A percentile compares a stretch with the other conserved stretches of the same genome.
Conservation (phyloP, 257 asterid species). For the Nicotiana paniculata region DNA sequence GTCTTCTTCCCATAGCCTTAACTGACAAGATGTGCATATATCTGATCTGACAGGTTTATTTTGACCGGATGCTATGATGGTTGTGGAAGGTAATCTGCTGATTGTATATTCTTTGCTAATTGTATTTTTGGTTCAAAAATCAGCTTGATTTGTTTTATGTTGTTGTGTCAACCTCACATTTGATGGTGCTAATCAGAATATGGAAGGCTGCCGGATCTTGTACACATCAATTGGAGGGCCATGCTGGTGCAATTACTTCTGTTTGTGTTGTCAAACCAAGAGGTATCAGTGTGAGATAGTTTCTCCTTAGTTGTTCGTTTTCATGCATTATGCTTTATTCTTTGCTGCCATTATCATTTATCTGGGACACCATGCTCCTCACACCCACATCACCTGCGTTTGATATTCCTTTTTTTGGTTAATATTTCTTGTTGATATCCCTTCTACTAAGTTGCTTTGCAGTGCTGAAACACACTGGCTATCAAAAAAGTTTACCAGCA, state of each 20-base stretch:
- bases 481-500: not conserved
- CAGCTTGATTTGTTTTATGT: not conserved
- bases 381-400: not conserved
- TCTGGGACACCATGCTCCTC: not conserved
- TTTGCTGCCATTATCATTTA: not conserved
- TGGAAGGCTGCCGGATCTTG: conserved; percentile 85
- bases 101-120: conserved; percentile 5
- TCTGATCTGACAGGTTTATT: conserved; percentile 52
- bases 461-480: not conserved
- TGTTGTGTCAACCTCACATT: not conserved
- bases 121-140: not conserved
- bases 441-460: not conserved
- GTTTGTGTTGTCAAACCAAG: conserved; percentile 53
- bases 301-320: not conserved
- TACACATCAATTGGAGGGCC: conserved; percentile 78
- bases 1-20: not conserved
- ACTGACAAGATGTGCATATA: conserved; percentile 9
- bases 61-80: conserved; percentile 95
- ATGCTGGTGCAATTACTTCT: conserved; percentile 75
- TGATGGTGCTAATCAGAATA: conserved; percentile 37
- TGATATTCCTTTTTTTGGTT: not conserved
- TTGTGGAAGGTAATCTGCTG: conserved; percentile 65
- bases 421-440: not conserved
- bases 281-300: conserved; percentile 32
- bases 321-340: not conserved